Evolutionary conservation across 352 stramenopile genomes (phyloP), one percentile per base, ranked within the genome.

Genomic region (Discostella stelligera): DNA sequence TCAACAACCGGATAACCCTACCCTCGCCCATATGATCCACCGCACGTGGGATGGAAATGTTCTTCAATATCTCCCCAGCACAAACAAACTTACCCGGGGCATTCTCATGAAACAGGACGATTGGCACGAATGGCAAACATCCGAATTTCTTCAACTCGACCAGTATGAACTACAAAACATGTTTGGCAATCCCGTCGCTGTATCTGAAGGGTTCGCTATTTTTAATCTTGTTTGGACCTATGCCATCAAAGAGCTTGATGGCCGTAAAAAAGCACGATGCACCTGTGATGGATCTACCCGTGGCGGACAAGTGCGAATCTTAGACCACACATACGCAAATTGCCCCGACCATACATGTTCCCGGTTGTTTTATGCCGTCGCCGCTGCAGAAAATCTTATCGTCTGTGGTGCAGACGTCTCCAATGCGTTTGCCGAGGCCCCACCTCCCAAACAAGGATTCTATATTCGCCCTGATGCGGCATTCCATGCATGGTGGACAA

Each of bases 101-200:
- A 66, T 41, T 7, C 37, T 66, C 7, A 10, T 39, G 18, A 49
- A 66, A 48, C 23, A 62, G 23, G 10, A 39, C n/a, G 48, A 78
- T 20, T 78, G 75, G 75, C 13, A 54, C 13, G 39, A 67, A 41
- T 79, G 61, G 48, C 64, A 59, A 27, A 21, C 30, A 2, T 11
- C 64, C 73, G 56, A 46, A 49, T 13, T 80, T 77, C 64, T 83
- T 83, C 27, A 32, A 32, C 27, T 32, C 27, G 27, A 32, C 27
- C 27, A 32, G 5, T 32, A 32, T 32, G 27, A 32, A 5, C 27
- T 32, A 5, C 27, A 32, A 32, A 5, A 5, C 2, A 32, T 32
- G 27, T 32, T 32, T 74, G 70, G 76, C 2, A 0, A 60, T 18
- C 76, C 76, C 0, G 10, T 46, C 16, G 11, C 25, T 44, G 14